Conservation (phyloP, 495 filamentous ascomycete species). For the Cercophora samala region DNA sequence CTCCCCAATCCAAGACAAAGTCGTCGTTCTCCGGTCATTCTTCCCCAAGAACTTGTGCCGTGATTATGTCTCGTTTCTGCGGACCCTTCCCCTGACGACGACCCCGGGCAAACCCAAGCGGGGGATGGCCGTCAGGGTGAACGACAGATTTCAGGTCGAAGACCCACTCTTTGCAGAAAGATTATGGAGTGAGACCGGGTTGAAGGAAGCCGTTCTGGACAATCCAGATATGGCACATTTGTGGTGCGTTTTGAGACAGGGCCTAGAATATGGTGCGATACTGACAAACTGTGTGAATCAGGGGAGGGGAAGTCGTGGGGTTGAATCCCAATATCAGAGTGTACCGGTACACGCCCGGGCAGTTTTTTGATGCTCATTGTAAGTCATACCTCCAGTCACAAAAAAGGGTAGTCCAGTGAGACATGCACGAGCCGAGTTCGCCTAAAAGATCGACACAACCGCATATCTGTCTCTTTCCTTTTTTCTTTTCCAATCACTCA, state of each 20-base stretch:
- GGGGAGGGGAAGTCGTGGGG: constrained; percentile 83
- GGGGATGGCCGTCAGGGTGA: constrained; percentile 81
- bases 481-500: background rate
- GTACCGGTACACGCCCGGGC: constrained; percentile 83
- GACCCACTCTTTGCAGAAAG: constrained; percentile 71
- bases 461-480: background rate
- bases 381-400: constrained; percentile 33
- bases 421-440: background rate
- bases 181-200: constrained; percentile 64
- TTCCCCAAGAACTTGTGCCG: constrained; percentile 78
- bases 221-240: constrained; percentile 31
- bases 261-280: background rate
- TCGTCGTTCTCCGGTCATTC: constrained; percentile 73
- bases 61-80: constrained; percentile 74
- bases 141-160: constrained; percentile 84
- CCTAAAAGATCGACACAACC: too few relatives aligned
- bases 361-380: constrained; percentile 91
- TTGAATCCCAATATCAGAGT: constrained; percentile 87
- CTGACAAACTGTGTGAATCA: constrained; percentile 30
- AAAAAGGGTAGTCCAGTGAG: background rate
- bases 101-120: constrained; percentile 82
- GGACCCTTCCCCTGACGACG: constrained; percentile 69
- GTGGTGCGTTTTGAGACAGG: constrained; percentile 30
- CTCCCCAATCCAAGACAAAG: constrained; percentile 54
- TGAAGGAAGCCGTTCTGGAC: constrained; percentile 48